phyloP scores from a whole-genome alignment of 2,329 filamentous ascomycete genomes.

The Kalaharituber pfeilii region DNA sequence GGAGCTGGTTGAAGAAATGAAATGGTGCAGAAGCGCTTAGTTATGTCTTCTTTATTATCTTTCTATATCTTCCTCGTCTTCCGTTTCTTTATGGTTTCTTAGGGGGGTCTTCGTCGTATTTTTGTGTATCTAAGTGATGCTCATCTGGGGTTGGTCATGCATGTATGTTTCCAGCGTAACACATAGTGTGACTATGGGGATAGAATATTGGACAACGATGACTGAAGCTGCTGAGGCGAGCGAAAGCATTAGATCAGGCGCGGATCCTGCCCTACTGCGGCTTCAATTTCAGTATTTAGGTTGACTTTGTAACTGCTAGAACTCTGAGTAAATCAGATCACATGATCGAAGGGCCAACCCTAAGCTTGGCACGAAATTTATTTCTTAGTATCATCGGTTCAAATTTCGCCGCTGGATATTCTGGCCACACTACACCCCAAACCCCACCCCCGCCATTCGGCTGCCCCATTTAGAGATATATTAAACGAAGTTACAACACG shows the following conservation, averaged over 20 bases:
- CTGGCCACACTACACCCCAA: neutral
- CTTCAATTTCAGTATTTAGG: too few relatives aligned
- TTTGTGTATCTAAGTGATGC: neutral
- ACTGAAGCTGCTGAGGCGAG: neutral
- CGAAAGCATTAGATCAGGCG: too few relatives aligned
- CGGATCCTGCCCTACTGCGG: too few relatives aligned
- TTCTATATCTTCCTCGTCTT: neutral
- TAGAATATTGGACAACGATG: neutral
- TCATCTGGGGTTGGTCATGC: neutral
- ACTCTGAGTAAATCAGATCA: neutral
- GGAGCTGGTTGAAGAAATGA: neutral
- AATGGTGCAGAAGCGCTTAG: neutral
- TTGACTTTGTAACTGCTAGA: too few relatives aligned
- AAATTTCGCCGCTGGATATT: neutral
- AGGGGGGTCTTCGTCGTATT: slow-evolving; percentile 2
- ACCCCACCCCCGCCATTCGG: neutral
- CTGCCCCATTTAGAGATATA: too few relatives aligned
- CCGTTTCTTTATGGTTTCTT: slow-evolving; percentile 1
- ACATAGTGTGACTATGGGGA: too few relatives aligned
- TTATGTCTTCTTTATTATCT: neutral
- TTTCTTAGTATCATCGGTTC: too few relatives aligned
- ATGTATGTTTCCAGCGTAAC: too few relatives aligned
- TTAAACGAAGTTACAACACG: neutral
- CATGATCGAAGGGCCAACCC: neutral
- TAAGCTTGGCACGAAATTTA: neutral